Base-by-base conservation (phyloP, 148 eudicot genomes). In the Simmondsia chinensis region DNA sequence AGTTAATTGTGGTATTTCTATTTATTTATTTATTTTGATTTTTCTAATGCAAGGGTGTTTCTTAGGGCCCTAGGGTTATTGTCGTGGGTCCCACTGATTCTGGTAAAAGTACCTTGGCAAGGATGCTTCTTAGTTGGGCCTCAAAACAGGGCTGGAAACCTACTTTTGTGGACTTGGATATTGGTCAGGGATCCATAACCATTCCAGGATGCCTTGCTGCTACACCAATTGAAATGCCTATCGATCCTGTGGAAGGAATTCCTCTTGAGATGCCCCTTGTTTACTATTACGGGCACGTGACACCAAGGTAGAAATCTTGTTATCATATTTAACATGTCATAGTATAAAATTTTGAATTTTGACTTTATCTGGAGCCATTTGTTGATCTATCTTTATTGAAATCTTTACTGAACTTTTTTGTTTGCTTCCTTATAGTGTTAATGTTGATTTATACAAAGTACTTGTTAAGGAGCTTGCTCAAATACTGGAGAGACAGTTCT, bases 91-190 rank as follows among this genome's bases (percentile, higher is more conserved):
- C 97, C 33, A 76, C 95, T 33, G 97, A 85, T 62, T 85, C 94
- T 20, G 95, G 97, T 47, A 91, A 91, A 79, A 91, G 95, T 62
- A 76, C 85, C 39, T 69, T 85, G 67, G 67, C 95, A 27, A 78
- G 83, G 61, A 91, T 91, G 95, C 94, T 91, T 61, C 95, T 91
- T 59, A 91, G 95, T 51, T 91, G 97, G 97, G 88, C 94, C 20
- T 87, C 97, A 54, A 91, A 91, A 68, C 97, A 81, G 45, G 94
- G 94, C 12, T 91, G 97, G 97, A 91, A 91, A 54, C 97, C 97
- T 37, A 91, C 97, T 20, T 85, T 79, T 61, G 97, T 91, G 49
- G 97, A 91, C 76, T 65, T 91, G 56, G 97, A 85, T 64, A 69
- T 91, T 34, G 95, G 97, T 57, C 95, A 91, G 68, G 97, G 97